A percentile compares a stretch with the other conserved stretches of the same genome.
Evolutionary conservation across 768 basidiomycete genomes (phyloP).

Genomic region (Suillus paluster): DNA sequence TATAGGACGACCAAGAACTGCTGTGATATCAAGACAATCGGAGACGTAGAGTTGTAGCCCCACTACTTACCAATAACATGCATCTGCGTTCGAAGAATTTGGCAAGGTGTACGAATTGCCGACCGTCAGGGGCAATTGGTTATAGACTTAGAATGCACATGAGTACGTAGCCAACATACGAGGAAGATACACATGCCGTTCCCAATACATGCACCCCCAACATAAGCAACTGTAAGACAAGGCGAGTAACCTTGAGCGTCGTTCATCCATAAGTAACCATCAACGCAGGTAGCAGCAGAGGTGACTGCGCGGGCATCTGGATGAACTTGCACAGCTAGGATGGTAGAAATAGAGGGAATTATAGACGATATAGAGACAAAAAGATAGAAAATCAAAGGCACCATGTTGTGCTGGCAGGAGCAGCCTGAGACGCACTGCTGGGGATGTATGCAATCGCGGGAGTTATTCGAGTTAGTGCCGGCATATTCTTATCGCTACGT

Average conservation of each 20-base stretch:
- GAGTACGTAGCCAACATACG: neutral
- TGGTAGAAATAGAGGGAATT: neutral
- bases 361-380: neutral
- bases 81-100: conserved; percentile 23
- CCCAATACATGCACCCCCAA: conserved; percentile 32
- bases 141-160: conserved; percentile 19
- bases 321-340: conserved; percentile 10
- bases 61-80: conserved; percentile 34
- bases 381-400: neutral
- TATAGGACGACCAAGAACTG: conserved; percentile 63
- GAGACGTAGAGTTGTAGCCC: neutral
- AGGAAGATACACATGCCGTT: conserved; percentile 21
- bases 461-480: neutral
- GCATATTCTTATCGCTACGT: neutral
- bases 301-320: conserved; percentile 15
- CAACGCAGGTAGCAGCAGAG: conserved; percentile 20
- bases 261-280: conserved; percentile 31
- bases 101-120: conserved; percentile 27
- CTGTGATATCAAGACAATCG: neutral
- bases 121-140: conserved; percentile 26
- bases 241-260: conserved; percentile 16
- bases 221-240: conserved; percentile 32
- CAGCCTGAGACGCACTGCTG: neutral
- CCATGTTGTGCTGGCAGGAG: neutral
- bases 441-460: neutral